These are phyloP conservation scores for Cladosporium sp. DNA, from an alignment of 2,329 filamentous ascomycete genomes.

Conservation along the genomic window DNA sequence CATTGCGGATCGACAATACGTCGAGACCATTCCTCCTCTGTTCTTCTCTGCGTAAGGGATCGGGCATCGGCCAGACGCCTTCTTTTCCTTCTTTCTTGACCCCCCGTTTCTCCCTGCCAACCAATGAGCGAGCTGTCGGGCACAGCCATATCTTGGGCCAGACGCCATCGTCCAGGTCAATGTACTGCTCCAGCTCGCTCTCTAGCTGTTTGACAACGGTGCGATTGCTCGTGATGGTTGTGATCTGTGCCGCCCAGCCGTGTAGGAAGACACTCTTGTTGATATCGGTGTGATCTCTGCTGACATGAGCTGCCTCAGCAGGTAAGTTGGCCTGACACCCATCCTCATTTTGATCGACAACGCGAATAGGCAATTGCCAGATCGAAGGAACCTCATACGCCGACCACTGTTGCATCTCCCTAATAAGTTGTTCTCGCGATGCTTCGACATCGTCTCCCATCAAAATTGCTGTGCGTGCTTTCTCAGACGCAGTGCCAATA, in stretches of 20 bases:
- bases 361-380: conserved; percentile 59
- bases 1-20: conserved; percentile 23
- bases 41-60: conserved; percentile 27
- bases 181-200: conserved; percentile 50
- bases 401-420: conserved; percentile 42
- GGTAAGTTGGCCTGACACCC: conserved; percentile 42
- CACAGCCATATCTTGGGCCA: conserved; percentile 64
- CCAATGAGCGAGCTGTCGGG: conserved; percentile 60
- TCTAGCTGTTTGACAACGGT: conserved; percentile 65
- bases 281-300: conserved; percentile 51
- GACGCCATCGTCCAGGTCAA: conserved; percentile 44
- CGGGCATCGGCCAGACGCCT: conserved; percentile 24
- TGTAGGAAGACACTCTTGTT: conserved; percentile 70
- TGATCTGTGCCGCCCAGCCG: conserved; percentile 61
- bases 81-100: conserved; percentile 22
- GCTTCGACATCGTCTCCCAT: conserved; percentile 45
- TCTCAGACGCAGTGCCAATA: conserved; percentile 61
- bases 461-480: conserved; percentile 55
- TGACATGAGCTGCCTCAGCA: conserved; percentile 41
- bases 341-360: conserved; percentile 46
- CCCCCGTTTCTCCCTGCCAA: conserved; percentile 58
- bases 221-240: conserved; percentile 68
- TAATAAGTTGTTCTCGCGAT: conserved; percentile 26
- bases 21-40: conserved; percentile 30
- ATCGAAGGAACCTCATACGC: conserved; percentile 50